Percentiles rank a stretch among this genome's conserved stretches.
Evolutionary conservation across 352 stramenopile species (phyloP).

Genomic region (Globisporangium cystogenes): DNA sequence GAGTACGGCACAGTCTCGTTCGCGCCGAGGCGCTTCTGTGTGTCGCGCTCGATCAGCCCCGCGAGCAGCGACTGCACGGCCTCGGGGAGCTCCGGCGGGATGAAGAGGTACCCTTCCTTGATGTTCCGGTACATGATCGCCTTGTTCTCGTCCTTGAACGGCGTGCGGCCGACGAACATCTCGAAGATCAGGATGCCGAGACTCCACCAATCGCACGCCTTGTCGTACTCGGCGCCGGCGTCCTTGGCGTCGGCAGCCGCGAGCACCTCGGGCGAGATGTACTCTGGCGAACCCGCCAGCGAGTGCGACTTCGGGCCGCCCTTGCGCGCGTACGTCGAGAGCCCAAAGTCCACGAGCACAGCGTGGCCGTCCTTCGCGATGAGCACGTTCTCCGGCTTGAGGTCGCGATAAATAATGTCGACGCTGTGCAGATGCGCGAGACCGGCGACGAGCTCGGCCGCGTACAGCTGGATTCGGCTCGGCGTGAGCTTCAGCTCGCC

Average conservation of each 20-base stretch:
- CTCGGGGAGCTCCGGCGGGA: slow-evolving; percentile 69
- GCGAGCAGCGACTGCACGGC: slow-evolving; percentile 67
- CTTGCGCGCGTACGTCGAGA: slow-evolving; percentile 77
- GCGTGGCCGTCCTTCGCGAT: slow-evolving; percentile 87
- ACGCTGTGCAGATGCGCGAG: slow-evolving; percentile 87
- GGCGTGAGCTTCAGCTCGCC: slow-evolving; percentile 64
- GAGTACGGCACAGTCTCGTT: slow-evolving; percentile 78
- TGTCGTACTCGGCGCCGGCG: slow-evolving; percentile 54
- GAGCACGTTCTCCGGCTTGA: slow-evolving; percentile 88
- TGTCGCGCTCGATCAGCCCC: slow-evolving; percentile 76
- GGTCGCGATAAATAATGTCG: slow-evolving; percentile 86
- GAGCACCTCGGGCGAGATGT: slow-evolving; percentile 91
- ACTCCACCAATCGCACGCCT: slow-evolving; percentile 89
- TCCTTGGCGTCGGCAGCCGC: slow-evolving; percentile 38
- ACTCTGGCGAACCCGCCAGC: slow-evolving; percentile 81
- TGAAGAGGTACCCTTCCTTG: slow-evolving; percentile 71
- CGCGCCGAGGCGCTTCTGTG: slow-evolving; percentile 61
- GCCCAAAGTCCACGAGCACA: slow-evolving; percentile 88
- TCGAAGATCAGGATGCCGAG: slow-evolving; percentile 90
- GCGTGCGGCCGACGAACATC: slow-evolving; percentile 87
- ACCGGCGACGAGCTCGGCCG: slow-evolving; percentile 75
- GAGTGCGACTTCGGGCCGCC: slow-evolving; percentile 51
- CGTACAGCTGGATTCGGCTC: slow-evolving; percentile 78
- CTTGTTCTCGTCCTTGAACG: slow-evolving; percentile 91
- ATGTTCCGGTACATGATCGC: slow-evolving; percentile 92